These are phyloP conservation scores for Hirsutella rhossiliensis DNA, from an alignment of 2,329 filamentous ascomycete species.

Conservation along the genomic window DNA sequence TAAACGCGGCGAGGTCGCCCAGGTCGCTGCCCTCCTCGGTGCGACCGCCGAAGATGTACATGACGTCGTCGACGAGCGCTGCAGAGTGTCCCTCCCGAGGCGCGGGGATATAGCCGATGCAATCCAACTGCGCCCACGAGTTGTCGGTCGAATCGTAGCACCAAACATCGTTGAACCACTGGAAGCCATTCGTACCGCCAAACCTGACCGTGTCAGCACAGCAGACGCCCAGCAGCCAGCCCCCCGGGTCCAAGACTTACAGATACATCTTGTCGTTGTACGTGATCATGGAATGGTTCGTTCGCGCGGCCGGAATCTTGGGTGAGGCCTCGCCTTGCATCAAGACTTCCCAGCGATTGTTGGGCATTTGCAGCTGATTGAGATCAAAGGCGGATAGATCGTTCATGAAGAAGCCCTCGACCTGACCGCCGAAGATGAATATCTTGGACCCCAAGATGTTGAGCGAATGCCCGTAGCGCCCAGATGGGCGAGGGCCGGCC, in stretches of 20 bases:
- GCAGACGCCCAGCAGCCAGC: background rate
- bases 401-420: constrained; percentile 97
- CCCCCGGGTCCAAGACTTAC: constrained; percentile 36
- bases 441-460: constrained; percentile 97
- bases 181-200: constrained; percentile 86
- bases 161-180: constrained; percentile 99
- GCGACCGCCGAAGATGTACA: constrained; percentile 97
- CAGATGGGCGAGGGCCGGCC: constrained; percentile 71
- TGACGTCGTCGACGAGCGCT: constrained; percentile 88
- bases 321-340: constrained; percentile 47
- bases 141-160: constrained; percentile 79
- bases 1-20: constrained; percentile 77
- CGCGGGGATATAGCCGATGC: constrained; percentile 93
- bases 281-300: constrained; percentile 86
- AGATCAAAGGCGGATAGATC: constrained; percentile 91
- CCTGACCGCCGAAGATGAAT: constrained; percentile 93
- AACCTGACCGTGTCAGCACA: constrained; percentile 45
- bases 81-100: constrained; percentile 91
- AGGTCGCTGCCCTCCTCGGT: constrained; percentile 88
- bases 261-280: constrained; percentile 90
- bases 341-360: constrained; percentile 92
- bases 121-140: constrained; percentile 79
- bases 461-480: constrained; percentile 88
- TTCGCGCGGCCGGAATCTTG: constrained; percentile 70
- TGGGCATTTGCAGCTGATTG: constrained; percentile 82